Conservation (phyloP, 495 filamentous ascomycete species). For the Schizothecium vesticola region DNA sequence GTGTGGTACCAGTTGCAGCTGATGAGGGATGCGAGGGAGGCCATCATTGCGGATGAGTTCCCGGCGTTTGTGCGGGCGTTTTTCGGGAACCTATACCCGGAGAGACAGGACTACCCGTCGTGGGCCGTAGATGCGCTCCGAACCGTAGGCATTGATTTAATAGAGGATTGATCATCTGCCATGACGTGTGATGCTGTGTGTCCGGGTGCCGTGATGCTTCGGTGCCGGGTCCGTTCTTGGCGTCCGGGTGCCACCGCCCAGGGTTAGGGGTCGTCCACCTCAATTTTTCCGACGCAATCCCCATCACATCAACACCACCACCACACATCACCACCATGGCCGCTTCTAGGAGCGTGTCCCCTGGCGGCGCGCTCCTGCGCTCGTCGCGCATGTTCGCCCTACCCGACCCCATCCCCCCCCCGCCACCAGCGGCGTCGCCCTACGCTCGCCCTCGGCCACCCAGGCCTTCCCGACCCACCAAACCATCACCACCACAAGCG, state of each 20-base stretch:
- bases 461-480: conserved; percentile 74
- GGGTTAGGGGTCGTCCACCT: conserved; percentile 6
- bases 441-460: conserved; percentile 62
- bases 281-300: conserved; percentile 16
- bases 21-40: conserved; percentile 67
- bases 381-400: conserved; percentile 55
- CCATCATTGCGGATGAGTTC: conserved; percentile 78
- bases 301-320: background rate
- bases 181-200: too few relatives aligned
- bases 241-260: too few relatives aligned
- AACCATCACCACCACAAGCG: conserved; percentile 70
- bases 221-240: background rate
- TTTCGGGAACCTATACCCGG: conserved; percentile 65
- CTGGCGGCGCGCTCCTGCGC: conserved; percentile 55
- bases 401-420: conserved; percentile 48
- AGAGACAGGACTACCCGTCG: conserved; percentile 61
- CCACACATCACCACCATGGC: conserved; percentile 19
- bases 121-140: conserved; percentile 85
- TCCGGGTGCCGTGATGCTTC: too few relatives aligned
- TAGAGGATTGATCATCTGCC: conserved; percentile 14
- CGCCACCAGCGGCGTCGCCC: conserved; percentile 29
- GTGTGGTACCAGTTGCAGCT: conserved; percentile 81
- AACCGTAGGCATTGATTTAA: conserved; percentile 79
- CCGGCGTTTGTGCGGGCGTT: conserved; percentile 73
- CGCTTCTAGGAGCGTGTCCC: conserved; percentile 43